Evolutionary conservation across 345 rosid genomes (phyloP), one percentile per base, ranked within the genome.

Genomic region (Cardiospermum halicacabum): DNA sequence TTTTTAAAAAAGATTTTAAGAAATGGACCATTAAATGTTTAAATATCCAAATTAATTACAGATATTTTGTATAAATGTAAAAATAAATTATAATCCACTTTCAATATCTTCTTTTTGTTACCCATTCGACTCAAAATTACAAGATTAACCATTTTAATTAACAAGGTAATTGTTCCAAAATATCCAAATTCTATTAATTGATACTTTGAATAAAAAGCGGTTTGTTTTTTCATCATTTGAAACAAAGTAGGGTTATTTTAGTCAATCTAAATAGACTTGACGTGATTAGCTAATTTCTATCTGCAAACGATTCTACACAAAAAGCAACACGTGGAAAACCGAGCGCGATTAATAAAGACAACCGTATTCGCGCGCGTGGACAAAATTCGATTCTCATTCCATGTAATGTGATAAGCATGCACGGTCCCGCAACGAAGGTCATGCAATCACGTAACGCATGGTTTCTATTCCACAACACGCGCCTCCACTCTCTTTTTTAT

Each of bases 371-470:
- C 19, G 51, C 18, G 51, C 22, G 24, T 47, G 51, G 51, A n/a
- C 19, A 2, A 4, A 7, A 7, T 40, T 0, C 1, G 12, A 39
- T 55, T 28, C 28, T 43, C n/a, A n/a, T 43, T 7, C 5, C 5
- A 50, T 43, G 54, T n/a, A 31, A 10, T 53, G 60, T 15, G 56
- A 36, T 54, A 58, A 53, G 56, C 65, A 66, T 70, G 78, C 78
- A 45, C 60, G 74, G 59, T 25, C 78, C 78, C 67, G 56, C 68
- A 34, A 64, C 68, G 50, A 49, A 4, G 34, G 61, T 60, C 68
- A 55, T 74, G 78, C 71, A 69, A 59, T 49, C 74, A 74, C 74
- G 78, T 69, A 69, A 56, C 61, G 39, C 71, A 58, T 58, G 25
- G 24, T 36, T 49, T 25, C 8, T 13, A n/a, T n/a, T n/a, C n/a